These are phyloP conservation scores for Debaryomyces hansenii DNA, from an alignment of 805 yeast species.

Conservation along the genomic window DNA sequence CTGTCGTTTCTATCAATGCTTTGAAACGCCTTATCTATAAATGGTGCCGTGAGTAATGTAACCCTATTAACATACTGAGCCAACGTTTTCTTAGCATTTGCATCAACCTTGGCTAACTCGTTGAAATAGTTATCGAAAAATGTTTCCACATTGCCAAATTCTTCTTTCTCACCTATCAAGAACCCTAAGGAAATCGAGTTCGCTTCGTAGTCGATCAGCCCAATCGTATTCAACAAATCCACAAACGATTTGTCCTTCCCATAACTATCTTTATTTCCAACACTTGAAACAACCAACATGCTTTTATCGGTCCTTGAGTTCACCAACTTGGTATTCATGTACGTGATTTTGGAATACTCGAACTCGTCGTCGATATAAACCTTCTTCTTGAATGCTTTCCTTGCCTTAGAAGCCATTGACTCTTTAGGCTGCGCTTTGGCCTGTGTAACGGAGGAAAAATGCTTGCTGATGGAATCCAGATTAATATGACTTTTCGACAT, in stretches of 20 bases:
- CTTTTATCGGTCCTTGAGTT: slow-evolving; percentile 1
- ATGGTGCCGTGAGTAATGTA: slow-evolving; percentile 33
- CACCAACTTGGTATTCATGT: slow-evolving; percentile 1
- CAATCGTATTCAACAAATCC: slow-evolving; percentile 32
- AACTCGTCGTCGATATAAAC: slow-evolving; percentile 3
- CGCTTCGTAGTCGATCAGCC: slow-evolving; percentile 23
- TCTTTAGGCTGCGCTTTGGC: not conserved
- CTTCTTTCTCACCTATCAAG: slow-evolving; percentile 28
- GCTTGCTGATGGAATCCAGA: too few relatives aligned
- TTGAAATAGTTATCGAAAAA: slow-evolving; percentile 15
- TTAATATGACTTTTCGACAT: not conserved
- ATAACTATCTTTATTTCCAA: slow-evolving; percentile 32
- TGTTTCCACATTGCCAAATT: slow-evolving; percentile 18
- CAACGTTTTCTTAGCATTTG: not conserved
- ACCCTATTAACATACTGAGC: slow-evolving; percentile 14
- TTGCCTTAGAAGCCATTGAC: not conserved
- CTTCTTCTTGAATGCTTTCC: not conserved
- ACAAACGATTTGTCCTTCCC: slow-evolving; percentile 32
- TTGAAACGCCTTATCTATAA: slow-evolving; percentile 24
- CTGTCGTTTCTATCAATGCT: slow-evolving; percentile 19
- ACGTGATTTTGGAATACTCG: slow-evolving; percentile 7
- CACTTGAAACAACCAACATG: slow-evolving; percentile 19
- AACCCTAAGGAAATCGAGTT: slow-evolving; percentile 29
- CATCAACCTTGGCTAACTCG: not conserved
- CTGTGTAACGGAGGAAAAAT: not conserved